Evolutionary conservation across 208 protist species (phyloP), one percentile per base, ranked within the genome.

Genomic region (Acanthamoeba rhysodes): DNA sequence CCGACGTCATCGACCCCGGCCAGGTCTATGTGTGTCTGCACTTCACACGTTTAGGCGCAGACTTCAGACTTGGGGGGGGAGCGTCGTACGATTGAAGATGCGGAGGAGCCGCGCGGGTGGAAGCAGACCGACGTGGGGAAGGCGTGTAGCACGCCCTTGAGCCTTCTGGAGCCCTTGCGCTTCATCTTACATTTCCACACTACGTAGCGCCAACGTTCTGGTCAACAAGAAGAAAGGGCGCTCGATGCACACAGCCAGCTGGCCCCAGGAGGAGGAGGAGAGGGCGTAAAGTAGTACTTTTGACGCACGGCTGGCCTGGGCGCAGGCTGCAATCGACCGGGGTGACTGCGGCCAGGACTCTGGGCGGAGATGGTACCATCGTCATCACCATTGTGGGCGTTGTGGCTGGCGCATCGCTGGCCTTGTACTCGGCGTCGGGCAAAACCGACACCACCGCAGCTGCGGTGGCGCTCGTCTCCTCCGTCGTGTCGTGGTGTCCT

Each of bases 1-100:
- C 74, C 50, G 8, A 88, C 32, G 50, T 88, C 80, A 12, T 88
- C 50, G 3, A 88, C 24, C 12, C n/a, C 80, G 20, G 80, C 50
- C 50, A 88, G 24, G 50, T 88, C n/a, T n/a, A 88, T 64, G 0
- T 59, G 80, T 2, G 80, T 88, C 80, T 88, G n/a, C n/a, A n/a
- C n/a, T n/a, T n/a, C n/a, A n/a, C n/a, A n/a, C n/a, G n/a, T n/a
- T n/a, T n/a, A n/a, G n/a, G n/a, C n/a, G n/a, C n/a, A n/a, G n/a
- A n/a, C n/a, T n/a, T n/a, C n/a, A n/a, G n/a, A n/a, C n/a, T n/a
- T n/a, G n/a, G n/a, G n/a, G n/a, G n/a, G n/a, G n/a, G n/a, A 45
- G 14, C 20, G 20, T 41, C 74, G 37, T 84, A 84, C 74, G 74
- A 84, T 29, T 1, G 74, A 37, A 20, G 66, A 27, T n/a, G 66